phyloP scores from a whole-genome alignment of 257 asterid genomes.

The Galeopsis tetrahit region DNA sequence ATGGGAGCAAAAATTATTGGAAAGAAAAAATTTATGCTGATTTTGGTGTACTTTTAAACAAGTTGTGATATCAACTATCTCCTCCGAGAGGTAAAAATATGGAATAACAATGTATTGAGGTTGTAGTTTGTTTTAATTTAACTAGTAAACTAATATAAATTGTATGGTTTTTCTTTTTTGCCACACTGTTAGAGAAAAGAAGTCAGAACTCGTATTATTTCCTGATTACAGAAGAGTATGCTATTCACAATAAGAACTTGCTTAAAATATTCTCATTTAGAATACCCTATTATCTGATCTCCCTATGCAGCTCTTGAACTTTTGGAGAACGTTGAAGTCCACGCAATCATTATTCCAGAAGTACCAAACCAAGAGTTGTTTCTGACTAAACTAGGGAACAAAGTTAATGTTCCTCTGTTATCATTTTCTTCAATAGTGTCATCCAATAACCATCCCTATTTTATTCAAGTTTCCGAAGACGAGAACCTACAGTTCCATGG shows the following conservation, averaged over 20 bases:
- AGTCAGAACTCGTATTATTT: neutral
- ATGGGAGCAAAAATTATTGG: too few relatives aligned
- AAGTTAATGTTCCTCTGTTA: conserved; percentile 43
- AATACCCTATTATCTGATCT: neutral
- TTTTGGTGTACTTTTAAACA: neutral
- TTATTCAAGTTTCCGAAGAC: conserved; percentile 46
- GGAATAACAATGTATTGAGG: conserved; percentile 4
- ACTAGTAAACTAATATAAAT: neutral
- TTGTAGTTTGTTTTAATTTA: neutral
- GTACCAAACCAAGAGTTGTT: conserved; percentile 34
- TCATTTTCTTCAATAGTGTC: conserved; percentile 41
- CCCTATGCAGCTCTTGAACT: conserved; percentile 47
- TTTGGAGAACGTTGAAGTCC: conserved; percentile 40
- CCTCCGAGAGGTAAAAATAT: conserved; percentile 3
- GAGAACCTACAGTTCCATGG: conserved; percentile 42
- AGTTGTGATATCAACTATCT: conserved; percentile 9
- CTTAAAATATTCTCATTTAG: neutral
- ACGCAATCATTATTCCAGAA: conserved; percentile 43
- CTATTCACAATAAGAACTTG: neutral
- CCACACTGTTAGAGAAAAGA: neutral
- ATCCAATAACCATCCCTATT: conserved; percentile 32
- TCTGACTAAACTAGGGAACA: conserved; percentile 36
- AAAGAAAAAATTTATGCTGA: neutral
- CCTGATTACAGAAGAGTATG: neutral
- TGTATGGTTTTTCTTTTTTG: neutral